These are phyloP conservation scores for Rubroboletus satanas DNA, from an alignment of 768 basidiomycete species.

Conservation along the genomic window DNA sequence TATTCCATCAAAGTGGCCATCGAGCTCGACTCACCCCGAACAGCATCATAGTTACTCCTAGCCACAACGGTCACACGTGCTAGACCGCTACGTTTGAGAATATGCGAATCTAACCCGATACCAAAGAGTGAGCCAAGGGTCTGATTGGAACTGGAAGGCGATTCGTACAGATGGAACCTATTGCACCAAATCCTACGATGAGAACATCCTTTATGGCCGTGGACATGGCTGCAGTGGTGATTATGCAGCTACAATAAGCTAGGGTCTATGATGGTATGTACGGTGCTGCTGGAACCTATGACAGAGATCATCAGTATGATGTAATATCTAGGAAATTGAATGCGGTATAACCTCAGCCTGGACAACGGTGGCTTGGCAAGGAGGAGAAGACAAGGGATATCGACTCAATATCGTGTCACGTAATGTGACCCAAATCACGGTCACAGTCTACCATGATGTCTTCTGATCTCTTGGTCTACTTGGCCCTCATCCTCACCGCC, in stretches of 20 bases:
- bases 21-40: constrained; percentile 38
- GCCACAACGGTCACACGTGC: constrained; percentile 71
- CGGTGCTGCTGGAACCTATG: too few relatives aligned
- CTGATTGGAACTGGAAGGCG: neutral
- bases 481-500: too few relatives aligned
- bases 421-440: too few relatives aligned
- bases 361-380: too few relatives aligned
- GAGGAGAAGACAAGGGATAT: too few relatives aligned
- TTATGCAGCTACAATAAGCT: neutral
- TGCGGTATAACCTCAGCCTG: too few relatives aligned
- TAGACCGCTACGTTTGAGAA: constrained; percentile 53
- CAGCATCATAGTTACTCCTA: constrained; percentile 59
- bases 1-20: neutral
- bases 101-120: constrained; percentile 43
- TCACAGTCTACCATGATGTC: too few relatives aligned
- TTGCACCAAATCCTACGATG: constrained; percentile 62
- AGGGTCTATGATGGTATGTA: too few relatives aligned
- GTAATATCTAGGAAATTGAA: too few relatives aligned
- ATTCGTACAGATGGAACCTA: constrained; percentile 55
- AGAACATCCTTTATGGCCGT: constrained; percentile 44
- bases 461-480: too few relatives aligned
- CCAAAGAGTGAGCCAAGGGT: neutral
- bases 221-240: constrained; percentile 5
- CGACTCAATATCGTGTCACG: too few relatives aligned
- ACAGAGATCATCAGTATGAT: too few relatives aligned